Conservation (phyloP, 2,329 filamentous ascomycete species). For the Cladorrhinum sp. region DNA sequence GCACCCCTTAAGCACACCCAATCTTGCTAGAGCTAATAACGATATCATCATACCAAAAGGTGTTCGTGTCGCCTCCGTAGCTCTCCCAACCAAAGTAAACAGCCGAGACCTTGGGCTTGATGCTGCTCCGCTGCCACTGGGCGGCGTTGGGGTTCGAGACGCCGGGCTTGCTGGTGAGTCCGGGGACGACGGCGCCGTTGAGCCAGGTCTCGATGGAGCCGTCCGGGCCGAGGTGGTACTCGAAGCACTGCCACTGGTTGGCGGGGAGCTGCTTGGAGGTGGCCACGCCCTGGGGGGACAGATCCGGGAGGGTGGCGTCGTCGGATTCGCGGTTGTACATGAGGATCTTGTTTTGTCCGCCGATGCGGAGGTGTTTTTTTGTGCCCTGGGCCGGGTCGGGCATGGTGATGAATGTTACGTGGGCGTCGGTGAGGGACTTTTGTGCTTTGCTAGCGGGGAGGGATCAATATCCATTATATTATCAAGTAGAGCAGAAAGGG, state of each 20-base stretch:
- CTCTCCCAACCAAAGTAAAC: slow-evolving; percentile 64
- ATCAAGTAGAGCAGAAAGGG: not conserved
- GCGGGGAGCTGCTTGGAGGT: slow-evolving; percentile 50
- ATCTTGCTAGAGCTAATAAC: slow-evolving; percentile 45
- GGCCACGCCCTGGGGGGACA: slow-evolving; percentile 57
- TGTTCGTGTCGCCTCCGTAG: slow-evolving; percentile 58
- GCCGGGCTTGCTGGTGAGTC: slow-evolving; percentile 48
- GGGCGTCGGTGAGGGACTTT: slow-evolving; percentile 55
- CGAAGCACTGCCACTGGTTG: slow-evolving; percentile 55
- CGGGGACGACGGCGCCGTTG: slow-evolving; percentile 49
- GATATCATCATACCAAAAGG: slow-evolving; percentile 62
- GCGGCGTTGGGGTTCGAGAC: slow-evolving; percentile 48
- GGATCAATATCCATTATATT: not conserved
- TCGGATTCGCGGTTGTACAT: slow-evolving; percentile 65
- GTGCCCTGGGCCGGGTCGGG: slow-evolving; percentile 53
- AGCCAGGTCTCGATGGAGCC: slow-evolving; percentile 61
- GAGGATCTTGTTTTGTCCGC: slow-evolving; percentile 57
- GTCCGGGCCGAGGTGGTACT: slow-evolving; percentile 57
- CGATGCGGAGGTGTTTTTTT: slow-evolving; percentile 60
- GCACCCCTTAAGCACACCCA: slow-evolving; percentile 38
- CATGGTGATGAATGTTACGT: slow-evolving; percentile 64
- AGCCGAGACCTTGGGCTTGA: slow-evolving; percentile 51
- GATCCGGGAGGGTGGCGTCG: slow-evolving; percentile 59
- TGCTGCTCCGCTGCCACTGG: slow-evolving; percentile 49
- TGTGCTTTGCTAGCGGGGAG: slow-evolving; percentile 46